Conservation (phyloP, 2,329 filamentous ascomycete species). For the Colletotrichum sansevieriae region DNA sequence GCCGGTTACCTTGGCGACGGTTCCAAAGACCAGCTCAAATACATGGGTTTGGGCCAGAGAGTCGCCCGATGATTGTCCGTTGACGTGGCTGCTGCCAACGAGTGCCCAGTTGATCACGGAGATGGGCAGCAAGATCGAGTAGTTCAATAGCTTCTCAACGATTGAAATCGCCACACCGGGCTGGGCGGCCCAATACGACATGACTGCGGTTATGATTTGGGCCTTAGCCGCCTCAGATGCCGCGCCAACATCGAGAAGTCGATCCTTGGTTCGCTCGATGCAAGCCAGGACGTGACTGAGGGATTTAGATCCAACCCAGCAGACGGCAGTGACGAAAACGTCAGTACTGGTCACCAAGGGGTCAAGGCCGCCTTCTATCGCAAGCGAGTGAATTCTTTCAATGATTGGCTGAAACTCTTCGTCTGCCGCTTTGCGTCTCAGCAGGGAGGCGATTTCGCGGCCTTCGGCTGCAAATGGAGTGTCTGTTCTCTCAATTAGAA, state of each 20-base stretch:
- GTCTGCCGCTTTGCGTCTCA: conserved; percentile 87
- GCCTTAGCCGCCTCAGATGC: conserved; percentile 81
- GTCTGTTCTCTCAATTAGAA: conserved; percentile 58
- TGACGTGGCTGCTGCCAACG: conserved; percentile 65
- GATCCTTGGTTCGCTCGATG: conserved; percentile 94
- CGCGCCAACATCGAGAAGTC: conserved; percentile 82
- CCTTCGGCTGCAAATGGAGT: conserved; percentile 88
- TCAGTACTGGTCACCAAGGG: conserved; percentile 90
- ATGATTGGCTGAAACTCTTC: conserved; percentile 89
- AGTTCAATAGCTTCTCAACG: conserved; percentile 96
- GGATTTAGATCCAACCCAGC: conserved; percentile 94
- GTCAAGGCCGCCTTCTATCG: conserved; percentile 78
- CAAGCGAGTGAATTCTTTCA: conserved; percentile 83
- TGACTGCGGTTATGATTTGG: conserved; percentile 91
- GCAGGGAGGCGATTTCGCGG: conserved; percentile 81
- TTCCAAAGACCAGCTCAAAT: conserved; percentile 91
- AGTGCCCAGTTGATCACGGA: conserved; percentile 93
- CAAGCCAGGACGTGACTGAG: conserved; percentile 95
- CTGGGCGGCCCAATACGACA: conserved; percentile 93
- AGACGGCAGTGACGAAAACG: conserved; percentile 92
- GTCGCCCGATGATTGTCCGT: conserved; percentile 68
- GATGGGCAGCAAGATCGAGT: conserved; percentile 89
- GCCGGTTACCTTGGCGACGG: conserved; percentile 89
- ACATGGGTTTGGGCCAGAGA: conserved; percentile 81
- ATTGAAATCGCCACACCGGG: conserved; percentile 93